These are phyloP conservation scores for Penicillium sp. DNA, from an alignment of 2,329 filamentous ascomycete species.

Conservation along the genomic window DNA sequence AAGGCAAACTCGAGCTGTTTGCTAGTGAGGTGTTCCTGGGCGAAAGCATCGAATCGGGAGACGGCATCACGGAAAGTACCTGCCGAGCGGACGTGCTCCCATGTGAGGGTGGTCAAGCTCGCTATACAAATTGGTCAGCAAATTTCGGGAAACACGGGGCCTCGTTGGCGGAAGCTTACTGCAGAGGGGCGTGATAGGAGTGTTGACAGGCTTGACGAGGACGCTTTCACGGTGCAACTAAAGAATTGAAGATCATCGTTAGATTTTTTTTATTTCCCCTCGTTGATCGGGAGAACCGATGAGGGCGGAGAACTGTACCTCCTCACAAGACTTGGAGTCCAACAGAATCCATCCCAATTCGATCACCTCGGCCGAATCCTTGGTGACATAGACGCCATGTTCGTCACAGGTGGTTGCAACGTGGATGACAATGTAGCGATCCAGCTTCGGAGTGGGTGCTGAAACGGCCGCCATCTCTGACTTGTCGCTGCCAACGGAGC, in stretches of 20 bases:
- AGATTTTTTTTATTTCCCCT: constrained; percentile 24
- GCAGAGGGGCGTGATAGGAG: constrained; percentile 95
- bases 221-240: constrained; percentile 94
- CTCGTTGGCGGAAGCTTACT: constrained; percentile 64
- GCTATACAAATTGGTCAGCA: constrained; percentile 55
- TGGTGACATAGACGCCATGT: constrained; percentile 98
- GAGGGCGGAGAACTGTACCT: constrained; percentile 60
- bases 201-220: constrained; percentile 97
- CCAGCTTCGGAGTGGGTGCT: constrained; percentile 68
- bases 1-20: constrained; percentile 97
- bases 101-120: constrained; percentile 94
- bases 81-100: constrained; percentile 97
- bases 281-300: constrained; percentile 1
- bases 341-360: constrained; percentile 97
- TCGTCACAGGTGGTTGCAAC: constrained; percentile 98
- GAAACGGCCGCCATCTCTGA: constrained; percentile 46
- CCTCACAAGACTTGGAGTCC: constrained; percentile 85
- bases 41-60: constrained; percentile 90
- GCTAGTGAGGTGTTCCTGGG: constrained; percentile 82
- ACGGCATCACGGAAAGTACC: constrained; percentile 97
- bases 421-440: constrained; percentile 97
- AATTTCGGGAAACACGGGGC: constrained; percentile 15
- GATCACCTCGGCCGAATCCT: constrained; percentile 98
- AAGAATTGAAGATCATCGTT: constrained; percentile 18
- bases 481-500: constrained; percentile 30